phyloP scores from a whole-genome alignment of 106 monocot species.

The Dioscorea dumetorum region DNA sequence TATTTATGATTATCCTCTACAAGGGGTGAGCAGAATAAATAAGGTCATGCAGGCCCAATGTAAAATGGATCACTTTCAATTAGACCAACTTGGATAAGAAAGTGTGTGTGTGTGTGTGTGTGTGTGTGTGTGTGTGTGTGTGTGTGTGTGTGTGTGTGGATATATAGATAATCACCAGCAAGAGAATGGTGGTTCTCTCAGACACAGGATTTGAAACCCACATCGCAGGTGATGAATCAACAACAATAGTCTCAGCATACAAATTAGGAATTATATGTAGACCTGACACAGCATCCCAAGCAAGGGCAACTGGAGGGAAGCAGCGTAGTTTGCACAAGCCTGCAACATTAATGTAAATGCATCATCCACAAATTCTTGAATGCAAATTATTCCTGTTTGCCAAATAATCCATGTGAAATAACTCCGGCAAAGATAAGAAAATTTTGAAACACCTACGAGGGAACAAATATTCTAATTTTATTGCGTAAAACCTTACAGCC shows the following conservation, averaged over 20 bases:
- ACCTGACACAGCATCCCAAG: conserved; percentile 76
- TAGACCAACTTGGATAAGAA: neutral
- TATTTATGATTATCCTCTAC: too few species aligned
- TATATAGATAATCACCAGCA: conserved; percentile 64
- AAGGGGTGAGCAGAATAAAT: too few species aligned
- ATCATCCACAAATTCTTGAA: neutral
- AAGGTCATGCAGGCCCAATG: too few species aligned
- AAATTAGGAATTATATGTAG: conserved; percentile 74
- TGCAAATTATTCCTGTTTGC: neutral
- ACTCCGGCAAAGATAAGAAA: too few species aligned
- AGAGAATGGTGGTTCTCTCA: conserved; percentile 54
- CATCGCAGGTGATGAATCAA: conserved; percentile 80
- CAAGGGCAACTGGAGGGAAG: conserved; percentile 84
- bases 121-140: too few species aligned
- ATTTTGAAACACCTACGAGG: too few species aligned
- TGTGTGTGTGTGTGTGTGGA: too few species aligned
- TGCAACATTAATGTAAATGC: conserved; percentile 20
- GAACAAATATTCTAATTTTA: too few species aligned
- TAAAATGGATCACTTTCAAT: too few species aligned
- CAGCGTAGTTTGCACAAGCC: conserved; percentile 87
- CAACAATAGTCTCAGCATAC: conserved; percentile 59
- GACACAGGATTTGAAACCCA: conserved; percentile 52
- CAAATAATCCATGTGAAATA: too few species aligned
- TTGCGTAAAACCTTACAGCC: too few species aligned
- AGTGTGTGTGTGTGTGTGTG: too few species aligned